These are phyloP conservation scores for Neurospora sp. DNA, from an alignment of 495 filamentous ascomycete genomes.

Conservation along the genomic window DNA sequence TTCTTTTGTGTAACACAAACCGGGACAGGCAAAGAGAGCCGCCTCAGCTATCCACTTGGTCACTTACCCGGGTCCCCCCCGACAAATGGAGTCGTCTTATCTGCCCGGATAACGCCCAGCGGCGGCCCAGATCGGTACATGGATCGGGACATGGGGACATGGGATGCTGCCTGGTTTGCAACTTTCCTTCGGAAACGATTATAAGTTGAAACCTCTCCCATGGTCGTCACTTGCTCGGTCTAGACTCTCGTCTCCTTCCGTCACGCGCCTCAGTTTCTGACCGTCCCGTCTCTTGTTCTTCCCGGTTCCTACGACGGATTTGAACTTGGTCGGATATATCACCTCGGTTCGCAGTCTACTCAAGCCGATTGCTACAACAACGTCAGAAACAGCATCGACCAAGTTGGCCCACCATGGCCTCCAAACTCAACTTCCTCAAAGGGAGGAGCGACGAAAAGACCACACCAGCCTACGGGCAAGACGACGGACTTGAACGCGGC, in stretches of 20 bases:
- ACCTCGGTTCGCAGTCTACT: not conserved
- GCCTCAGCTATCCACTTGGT: not conserved
- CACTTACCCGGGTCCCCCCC: no score
- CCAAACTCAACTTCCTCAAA: constrained; percentile 7
- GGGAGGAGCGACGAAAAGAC: constrained; percentile 16
- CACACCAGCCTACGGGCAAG: constrained; percentile 5
- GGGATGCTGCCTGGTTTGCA: not conserved
- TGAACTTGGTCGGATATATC: not conserved
- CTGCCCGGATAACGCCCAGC: not conserved
- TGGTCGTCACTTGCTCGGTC: not conserved
- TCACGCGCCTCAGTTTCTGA: not conserved
- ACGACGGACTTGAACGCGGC: not conserved
- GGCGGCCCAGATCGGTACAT: not conserved
- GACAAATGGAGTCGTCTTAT: not conserved
- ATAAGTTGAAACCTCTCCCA: not conserved
- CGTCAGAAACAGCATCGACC: not conserved
- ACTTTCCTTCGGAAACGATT: not conserved
- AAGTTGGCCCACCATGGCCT: constrained; percentile 6
- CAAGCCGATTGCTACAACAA: not conserved
- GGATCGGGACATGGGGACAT: not conserved
- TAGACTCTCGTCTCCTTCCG: not conserved
- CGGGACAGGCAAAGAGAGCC: not conserved
- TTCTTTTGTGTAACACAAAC: not conserved
- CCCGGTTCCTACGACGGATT: not conserved
- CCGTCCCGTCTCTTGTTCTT: not conserved